Evolutionary conservation across 2,329 filamentous ascomycete species (phyloP), one percentile per base, ranked within the genome.

Genomic region (Aureobasidium subglaciale): DNA sequence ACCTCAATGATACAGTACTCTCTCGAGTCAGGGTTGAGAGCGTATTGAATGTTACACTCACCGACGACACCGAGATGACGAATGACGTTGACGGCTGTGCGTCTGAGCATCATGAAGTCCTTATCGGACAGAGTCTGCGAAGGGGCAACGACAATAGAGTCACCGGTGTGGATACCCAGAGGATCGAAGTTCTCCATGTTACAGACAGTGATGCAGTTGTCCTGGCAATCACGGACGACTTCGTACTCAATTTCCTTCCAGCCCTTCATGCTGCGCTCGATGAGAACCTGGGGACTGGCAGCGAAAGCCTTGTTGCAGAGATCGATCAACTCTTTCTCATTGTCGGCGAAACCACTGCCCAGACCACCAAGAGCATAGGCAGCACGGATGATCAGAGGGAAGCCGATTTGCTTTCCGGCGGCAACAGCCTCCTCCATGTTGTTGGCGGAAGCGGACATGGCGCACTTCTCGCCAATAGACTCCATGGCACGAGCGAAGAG

Each of bases 141-240:
- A 37, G 93, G 93, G 8, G 93, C 93, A 43, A 99, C 93, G 52
- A 99, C 93, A 62, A 99, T 96, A 11, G 92, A 97, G 70, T 99
- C 93, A 71, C 93, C 93, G 2, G 93, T 99, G 68, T 97, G 93
- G 60, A 97, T 97, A 65, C 93, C 93, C 1, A 99, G 84, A 55
- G 93, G 93, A 71, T 99, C 93, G 67, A 99, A 99, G 76, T 99
- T 99, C 77, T 99, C 93, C 93, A 99, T 97, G 78, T 99, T 99
- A 73, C 93, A 99, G 59, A 99, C 93, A 6, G 93, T 99, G 70
- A 99, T 97, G 71, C 93, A 99, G 80, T 97, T 97, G 76, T 99
- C 91, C 64, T 90, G 85, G 56, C 85, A 87, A 76, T 97, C 93
- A 66, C 93, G 87, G 37, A 99, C 93, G 59, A 97, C 93, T 72